Evolutionary conservation across 2,329 filamentous ascomycete species (phyloP), one percentile per base, ranked within the genome.

Genomic region (Cytospora piceae): DNA sequence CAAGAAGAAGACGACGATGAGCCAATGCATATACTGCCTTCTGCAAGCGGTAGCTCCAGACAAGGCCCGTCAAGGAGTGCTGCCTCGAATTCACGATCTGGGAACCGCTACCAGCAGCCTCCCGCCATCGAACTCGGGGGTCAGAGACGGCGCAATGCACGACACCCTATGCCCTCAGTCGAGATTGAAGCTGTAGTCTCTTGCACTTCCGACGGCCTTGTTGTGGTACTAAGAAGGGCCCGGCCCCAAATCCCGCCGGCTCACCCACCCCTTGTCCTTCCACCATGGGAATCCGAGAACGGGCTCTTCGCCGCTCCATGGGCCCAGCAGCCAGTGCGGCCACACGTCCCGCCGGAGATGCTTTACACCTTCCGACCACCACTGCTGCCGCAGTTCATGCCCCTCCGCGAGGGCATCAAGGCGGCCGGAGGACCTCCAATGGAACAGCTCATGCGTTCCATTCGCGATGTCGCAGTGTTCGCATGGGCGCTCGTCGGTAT

Each of bases 161-260:
- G 73, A 17, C 73, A 74, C 32, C 71, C 71, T 0, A 73, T 79
- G 8, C 77, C 77, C 2, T 81, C 83, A 1, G 82, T 93, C 60
- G 92, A 96, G 77, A 80, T 96, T 4, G 93, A 96, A 77, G 93
- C 92, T 2, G 92, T 96, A n/a, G 89, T 96, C 6, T 96, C 93
- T 0, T 96, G 93, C 77, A 93, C 92, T 2, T 96, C 93, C 0
- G 93, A 96, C 74, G 93, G 93, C 0, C 81, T 96, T 0, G 92
- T 96, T 2, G 92, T 96, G 9, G 88, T 94, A 58, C 80, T 96
- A 17, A 86, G 93, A 64, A 87, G 85, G 69, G 92, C 92, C 29
- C 85, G 90, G 31, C 89, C 91, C 4, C 82, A 87, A 9, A 87
- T 93, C 56, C 90, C 90, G 4, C 80, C 81, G 15, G 77, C 83